These are phyloP conservation scores for Guyanaporus albipodus DNA, from an alignment of 768 basidiomycete genomes.

Conservation along the genomic window DNA sequence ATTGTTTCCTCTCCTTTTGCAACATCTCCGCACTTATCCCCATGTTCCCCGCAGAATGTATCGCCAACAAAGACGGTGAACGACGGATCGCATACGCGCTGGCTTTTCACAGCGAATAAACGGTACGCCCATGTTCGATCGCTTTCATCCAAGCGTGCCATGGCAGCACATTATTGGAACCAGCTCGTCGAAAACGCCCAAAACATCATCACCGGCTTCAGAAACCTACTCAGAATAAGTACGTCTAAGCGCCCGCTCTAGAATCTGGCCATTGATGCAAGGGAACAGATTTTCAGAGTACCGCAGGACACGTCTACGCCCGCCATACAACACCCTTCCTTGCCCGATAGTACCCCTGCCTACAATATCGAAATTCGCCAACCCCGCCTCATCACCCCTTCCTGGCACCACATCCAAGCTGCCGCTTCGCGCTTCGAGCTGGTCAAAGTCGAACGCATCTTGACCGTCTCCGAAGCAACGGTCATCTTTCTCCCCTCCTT, in stretches of 20 bases:
- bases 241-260: slow-evolving; percentile 20
- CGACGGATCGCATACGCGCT: slow-evolving; percentile 95
- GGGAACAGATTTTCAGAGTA: slow-evolving; percentile 68
- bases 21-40: too few species aligned
- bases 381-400: slow-evolving; percentile 68
- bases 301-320: slow-evolving; percentile 62
- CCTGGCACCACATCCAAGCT: slow-evolving; percentile 49
- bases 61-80: slow-evolving; percentile 98
- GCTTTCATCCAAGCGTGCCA: background rate
- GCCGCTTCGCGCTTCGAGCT: slow-evolving; percentile 75
- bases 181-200: slow-evolving; percentile 93
- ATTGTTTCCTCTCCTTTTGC: too few species aligned
- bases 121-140: slow-evolving; percentile 48
- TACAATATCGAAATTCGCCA: slow-evolving; percentile 82
- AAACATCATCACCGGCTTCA: slow-evolving; percentile 94
- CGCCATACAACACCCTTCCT: slow-evolving; percentile 71
- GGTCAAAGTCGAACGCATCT: slow-evolving; percentile 57
- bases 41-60: slow-evolving; percentile 91
- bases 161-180: slow-evolving; percentile 90
- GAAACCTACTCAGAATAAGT: slow-evolving; percentile 92
- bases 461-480: slow-evolving; percentile 81
- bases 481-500: slow-evolving; percentile 84
- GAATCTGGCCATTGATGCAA: background rate
- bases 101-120: slow-evolving; percentile 87
- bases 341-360: slow-evolving; percentile 68